Conservation (phyloP, 208 protist genomes). For the Crithidia fasciculata region DNA sequence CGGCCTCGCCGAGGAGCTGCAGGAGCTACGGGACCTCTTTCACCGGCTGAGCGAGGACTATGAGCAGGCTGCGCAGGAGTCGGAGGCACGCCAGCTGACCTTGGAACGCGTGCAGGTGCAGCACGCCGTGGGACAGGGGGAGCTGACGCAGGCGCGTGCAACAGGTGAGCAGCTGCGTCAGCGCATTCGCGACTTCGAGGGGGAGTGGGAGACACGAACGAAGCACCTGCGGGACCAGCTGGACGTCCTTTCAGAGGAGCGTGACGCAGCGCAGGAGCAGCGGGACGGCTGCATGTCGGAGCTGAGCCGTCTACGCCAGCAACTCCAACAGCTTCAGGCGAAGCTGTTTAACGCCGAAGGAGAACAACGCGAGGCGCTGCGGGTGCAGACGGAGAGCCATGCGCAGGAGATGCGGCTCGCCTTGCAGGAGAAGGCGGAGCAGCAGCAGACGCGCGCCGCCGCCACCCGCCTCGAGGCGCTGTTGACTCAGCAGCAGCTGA, state of each 20-base stretch:
- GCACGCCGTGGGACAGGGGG: conserved; percentile 29
- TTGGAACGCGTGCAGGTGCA: conserved; percentile 31
- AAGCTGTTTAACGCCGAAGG: conserved; percentile 17
- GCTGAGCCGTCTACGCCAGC: conserved; percentile 37
- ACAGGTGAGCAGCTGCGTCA: conserved; percentile 27
- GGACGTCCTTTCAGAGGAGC: conserved; percentile 38
- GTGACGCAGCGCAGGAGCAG: conserved; percentile 40
- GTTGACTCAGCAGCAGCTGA: conserved; percentile 16
- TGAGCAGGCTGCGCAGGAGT: conserved; percentile 32
- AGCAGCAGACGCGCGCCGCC: conserved; percentile 29
- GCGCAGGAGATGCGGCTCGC: conserved; percentile 31
- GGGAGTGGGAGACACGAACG: conserved; percentile 44
- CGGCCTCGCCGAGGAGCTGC: conserved; percentile 29
- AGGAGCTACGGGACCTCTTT: conserved; percentile 47
- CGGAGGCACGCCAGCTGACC: conserved; percentile 18
- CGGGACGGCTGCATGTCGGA: conserved; percentile 45
- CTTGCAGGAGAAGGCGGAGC: conserved; percentile 44
- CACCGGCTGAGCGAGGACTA: conserved; percentile 48
- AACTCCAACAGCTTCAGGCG: conserved; percentile 36
- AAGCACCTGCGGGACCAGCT: conserved; percentile 45
- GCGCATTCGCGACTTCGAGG: conserved; percentile 38
- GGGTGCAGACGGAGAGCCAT: conserved; percentile 16
- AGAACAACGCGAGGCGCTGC: conserved; percentile 20
- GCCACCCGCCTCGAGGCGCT: conserved; percentile 34
- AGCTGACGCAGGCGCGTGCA: conserved; percentile 31